Evolutionary conservation across 495 filamentous ascomycete species (phyloP).

Genomic region (Daldinia vernicosa): DNA sequence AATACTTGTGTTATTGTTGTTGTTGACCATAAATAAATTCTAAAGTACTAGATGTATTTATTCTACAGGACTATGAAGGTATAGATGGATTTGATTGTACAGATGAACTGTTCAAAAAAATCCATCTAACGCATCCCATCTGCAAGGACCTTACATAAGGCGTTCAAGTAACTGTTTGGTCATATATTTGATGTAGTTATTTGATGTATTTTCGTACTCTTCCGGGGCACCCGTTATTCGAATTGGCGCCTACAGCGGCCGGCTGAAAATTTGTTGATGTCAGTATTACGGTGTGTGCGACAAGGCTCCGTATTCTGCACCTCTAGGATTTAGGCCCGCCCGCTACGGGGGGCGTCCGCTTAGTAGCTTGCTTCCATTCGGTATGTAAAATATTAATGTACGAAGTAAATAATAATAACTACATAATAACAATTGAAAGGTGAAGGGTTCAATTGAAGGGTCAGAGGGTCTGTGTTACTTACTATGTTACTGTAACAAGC

Average conservation of each 20-base stretch:
- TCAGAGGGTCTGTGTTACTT: constrained; percentile 3
- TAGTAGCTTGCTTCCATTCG: constrained; percentile 3
- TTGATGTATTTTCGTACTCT: constrained; percentile 11
- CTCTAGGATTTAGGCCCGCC: constrained; percentile 24
- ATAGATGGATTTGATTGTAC: neutral
- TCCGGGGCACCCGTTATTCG: constrained; percentile 23
- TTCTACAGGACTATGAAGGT: neutral
- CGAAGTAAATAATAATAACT: too few species aligned
- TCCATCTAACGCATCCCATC: neutral
- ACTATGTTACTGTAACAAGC: constrained; percentile 31
- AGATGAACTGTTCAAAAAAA: neutral
- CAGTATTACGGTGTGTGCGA: constrained; percentile 39
- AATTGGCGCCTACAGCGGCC: constrained; percentile 40
- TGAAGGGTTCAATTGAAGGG: neutral
- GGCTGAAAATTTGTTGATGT: constrained; percentile 36
- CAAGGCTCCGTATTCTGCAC: constrained; percentile 33
- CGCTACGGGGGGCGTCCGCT: constrained; percentile 17
- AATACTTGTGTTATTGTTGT: constrained; percentile 10
- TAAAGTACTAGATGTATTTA: neutral
- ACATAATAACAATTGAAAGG: neutral
- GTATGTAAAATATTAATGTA: neutral
- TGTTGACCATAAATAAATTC: constrained; percentile 7
- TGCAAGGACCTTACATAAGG: constrained; percentile 36
- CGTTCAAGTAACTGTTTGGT: constrained; percentile 29
- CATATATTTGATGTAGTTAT: constrained; percentile 20